These are phyloP conservation scores for Aureobasidium sp. DNA, from an alignment of 2,329 filamentous ascomycete genomes.

Conservation along the genomic window DNA sequence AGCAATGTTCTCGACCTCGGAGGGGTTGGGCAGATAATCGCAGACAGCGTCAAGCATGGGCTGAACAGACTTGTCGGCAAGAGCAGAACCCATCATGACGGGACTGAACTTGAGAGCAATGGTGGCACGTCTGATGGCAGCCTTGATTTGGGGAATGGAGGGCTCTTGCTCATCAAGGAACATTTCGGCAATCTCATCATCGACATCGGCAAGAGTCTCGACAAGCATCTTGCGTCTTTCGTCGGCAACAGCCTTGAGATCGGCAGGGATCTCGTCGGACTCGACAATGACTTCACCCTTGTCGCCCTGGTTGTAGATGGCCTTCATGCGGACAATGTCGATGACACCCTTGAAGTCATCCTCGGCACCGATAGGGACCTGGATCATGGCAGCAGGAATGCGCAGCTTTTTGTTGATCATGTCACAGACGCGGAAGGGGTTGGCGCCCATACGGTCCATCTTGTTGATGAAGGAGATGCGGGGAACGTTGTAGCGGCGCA, in stretches of 20 bases:
- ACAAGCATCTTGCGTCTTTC: slow-evolving; percentile 82
- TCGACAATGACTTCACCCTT: slow-evolving; percentile 68
- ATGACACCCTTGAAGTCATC: slow-evolving; percentile 89
- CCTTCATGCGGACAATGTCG: slow-evolving; percentile 85
- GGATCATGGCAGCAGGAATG: slow-evolving; percentile 84
- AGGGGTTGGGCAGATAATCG: slow-evolving; percentile 89
- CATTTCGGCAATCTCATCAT: slow-evolving; percentile 93
- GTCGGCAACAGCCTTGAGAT: slow-evolving; percentile 65
- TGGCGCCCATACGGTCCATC: slow-evolving; percentile 98
- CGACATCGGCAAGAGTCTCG: slow-evolving; percentile 92
- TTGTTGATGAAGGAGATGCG: slow-evolving; percentile 97
- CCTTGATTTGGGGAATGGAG: slow-evolving; percentile 75
- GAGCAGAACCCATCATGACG: slow-evolving; percentile 91
- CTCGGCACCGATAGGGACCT: slow-evolving; percentile 88
- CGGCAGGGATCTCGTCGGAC: slow-evolving; percentile 74
- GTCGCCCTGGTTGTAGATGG: slow-evolving; percentile 83
- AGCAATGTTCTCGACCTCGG: slow-evolving; percentile 81
- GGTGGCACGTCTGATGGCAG: slow-evolving; percentile 85
- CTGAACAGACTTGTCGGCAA: slow-evolving; percentile 91
- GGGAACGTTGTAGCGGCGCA: slow-evolving; percentile 96
- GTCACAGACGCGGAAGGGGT: slow-evolving; percentile 94
- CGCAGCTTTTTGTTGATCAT: slow-evolving; percentile 97
- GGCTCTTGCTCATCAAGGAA: slow-evolving; percentile 84
- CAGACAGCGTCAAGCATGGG: slow-evolving; percentile 95
- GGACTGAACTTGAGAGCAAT: slow-evolving; percentile 84